Evolutionary conservation across 2,329 filamentous ascomycete genomes (phyloP), one percentile per base, ranked within the genome.

Genomic region (Aspergillus phoenicis): DNA sequence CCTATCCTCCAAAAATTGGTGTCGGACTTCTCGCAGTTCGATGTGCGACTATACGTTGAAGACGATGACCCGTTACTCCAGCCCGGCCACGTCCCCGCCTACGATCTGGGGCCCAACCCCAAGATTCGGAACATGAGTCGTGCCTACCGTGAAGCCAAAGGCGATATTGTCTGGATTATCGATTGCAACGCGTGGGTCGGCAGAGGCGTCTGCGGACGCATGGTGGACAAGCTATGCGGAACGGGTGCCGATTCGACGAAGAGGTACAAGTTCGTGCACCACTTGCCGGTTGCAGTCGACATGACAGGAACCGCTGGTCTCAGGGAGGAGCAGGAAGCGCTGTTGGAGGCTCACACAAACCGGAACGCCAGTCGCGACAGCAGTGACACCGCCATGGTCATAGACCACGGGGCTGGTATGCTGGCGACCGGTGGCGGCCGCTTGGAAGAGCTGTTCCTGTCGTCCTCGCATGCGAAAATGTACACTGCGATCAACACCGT

Each of bases 401-500:
- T 45, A 24, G 39, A 26, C 66, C 66, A 68, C 72, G 47, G 61
- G 17, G 58, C 62, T 33, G 60, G 70, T 52, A 52, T 71, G 10
- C 69, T 76, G 36, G 70, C 69, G 59, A 77, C 80, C 43, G 88
- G 88, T 38, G 95, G 96, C 22, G 93, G 93, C 5, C 85, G 93
- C 0, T 83, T 99, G 0, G 95, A 99, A 73, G 95, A 99, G 73
- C 87, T 94, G 77, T 99, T 98, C 80, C 90, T 99, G 84, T 89
- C 92, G 0, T 95, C 93, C 0, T 87, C 92, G 0, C 95, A 99
- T 75, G 92, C 93, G 68, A 99, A 99, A 74, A 98, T 99, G 82
- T 99, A 99, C 80, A 90, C 89, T 8, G 95, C 94, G 63, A 99
- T 99, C 83, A 98, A 98, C 77, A 91, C 91, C 0, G 91, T 97